These are phyloP conservation scores for Pisolithus thermaeus DNA, from an alignment of 1,284 basidiomycete species.

Conservation along the genomic window DNA sequence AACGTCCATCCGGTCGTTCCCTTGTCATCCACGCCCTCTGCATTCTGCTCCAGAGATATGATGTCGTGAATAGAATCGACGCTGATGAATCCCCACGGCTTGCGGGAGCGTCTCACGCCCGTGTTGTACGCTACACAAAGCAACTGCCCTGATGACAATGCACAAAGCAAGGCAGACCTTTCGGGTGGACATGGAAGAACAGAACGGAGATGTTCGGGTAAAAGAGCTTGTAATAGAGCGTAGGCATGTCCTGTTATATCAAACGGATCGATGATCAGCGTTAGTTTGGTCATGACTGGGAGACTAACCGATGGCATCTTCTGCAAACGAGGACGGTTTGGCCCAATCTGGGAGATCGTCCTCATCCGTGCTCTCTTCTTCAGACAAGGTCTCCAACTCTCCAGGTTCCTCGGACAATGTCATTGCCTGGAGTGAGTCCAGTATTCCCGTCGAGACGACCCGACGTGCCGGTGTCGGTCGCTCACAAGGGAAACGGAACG, in stretches of 20 bases:
- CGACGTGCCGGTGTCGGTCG: constrained; percentile 31
- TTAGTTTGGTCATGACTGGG: neutral
- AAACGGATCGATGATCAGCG: constrained; percentile 3
- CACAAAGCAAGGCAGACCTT: constrained; percentile 43
- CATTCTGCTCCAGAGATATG: constrained; percentile 48
- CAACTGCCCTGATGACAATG: constrained; percentile 71
- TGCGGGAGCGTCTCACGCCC: constrained; percentile 69
- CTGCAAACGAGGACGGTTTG: constrained; percentile 44
- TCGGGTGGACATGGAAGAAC: constrained; percentile 38
- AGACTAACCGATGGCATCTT: constrained; percentile 53
- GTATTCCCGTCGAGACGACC: constrained; percentile 47
- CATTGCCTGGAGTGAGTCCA: constrained; percentile 44
- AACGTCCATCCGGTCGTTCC: constrained; percentile 68
- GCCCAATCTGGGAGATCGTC: constrained; percentile 69
- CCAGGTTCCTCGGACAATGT: constrained; percentile 57
- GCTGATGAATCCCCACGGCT: constrained; percentile 86
- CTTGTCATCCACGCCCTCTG: constrained; percentile 30
- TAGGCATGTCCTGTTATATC: constrained; percentile 49
- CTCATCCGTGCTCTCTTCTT: constrained; percentile 44
- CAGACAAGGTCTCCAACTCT: constrained; percentile 42
- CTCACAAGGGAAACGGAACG: constrained; percentile 19
- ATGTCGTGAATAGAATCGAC: constrained; percentile 76
- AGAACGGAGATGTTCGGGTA: constrained; percentile 42
- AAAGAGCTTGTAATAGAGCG: constrained; percentile 41
- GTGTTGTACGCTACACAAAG: constrained; percentile 78